phyloP scores from a whole-genome alignment of 148 eudicot species.

The Amaranthus palmeri region DNA sequence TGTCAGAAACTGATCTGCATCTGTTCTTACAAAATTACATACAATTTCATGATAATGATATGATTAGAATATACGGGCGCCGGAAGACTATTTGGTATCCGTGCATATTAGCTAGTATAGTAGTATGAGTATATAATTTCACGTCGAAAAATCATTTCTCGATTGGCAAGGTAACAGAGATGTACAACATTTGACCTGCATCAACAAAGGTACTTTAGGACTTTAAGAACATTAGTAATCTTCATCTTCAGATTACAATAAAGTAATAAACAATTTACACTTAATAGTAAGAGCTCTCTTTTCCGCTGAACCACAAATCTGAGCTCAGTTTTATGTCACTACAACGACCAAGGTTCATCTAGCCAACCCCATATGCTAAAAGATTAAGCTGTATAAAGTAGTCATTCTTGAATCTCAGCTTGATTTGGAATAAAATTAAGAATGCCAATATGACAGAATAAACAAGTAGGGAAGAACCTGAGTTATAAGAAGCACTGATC shows the following conservation, averaged over 20 bases:
- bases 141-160: slow-evolving; percentile 19
- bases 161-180: slow-evolving; percentile 20
- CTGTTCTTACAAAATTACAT: slow-evolving; percentile 18
- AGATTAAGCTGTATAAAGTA: no score
- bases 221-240: not conserved
- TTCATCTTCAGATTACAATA: not conserved
- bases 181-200: slow-evolving; percentile 37
- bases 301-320: not conserved
- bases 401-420: not conserved
- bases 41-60: slow-evolving; percentile 14
- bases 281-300: not conserved
- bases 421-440: not conserved
- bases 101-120: slow-evolving; percentile 24
- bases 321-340: no score
- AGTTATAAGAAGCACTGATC: slow-evolving; percentile 15
- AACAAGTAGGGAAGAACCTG: slow-evolving; percentile 20
- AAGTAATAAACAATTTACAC: no score
- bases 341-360: no score
- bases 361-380: no score
- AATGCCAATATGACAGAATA: not conserved
- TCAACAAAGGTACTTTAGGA: slow-evolving; percentile 3
- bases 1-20: slow-evolving; percentile 16
- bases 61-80: not conserved
- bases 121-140: slow-evolving; percentile 22
- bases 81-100: slow-evolving; percentile 7